A percentile compares a stretch with the other conserved stretches of the same genome.
Conservation (phyloP, 2,329 filamentous ascomycete genomes). For the Hymenoscyphus albidus region DNA sequence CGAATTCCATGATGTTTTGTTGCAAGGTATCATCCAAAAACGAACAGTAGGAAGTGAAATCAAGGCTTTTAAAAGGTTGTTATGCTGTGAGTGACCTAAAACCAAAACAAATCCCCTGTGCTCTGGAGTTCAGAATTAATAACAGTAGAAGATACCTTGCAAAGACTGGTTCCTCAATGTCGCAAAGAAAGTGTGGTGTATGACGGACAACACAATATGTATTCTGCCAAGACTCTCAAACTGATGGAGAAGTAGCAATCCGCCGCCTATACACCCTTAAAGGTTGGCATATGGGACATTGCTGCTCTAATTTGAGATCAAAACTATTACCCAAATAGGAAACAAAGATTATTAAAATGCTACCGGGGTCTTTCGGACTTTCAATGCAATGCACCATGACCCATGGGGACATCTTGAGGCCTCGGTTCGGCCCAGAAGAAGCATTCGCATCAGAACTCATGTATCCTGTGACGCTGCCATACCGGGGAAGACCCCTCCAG, state of each 20-base stretch:
- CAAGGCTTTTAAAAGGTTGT: neutral
- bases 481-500: neutral
- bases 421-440: neutral
- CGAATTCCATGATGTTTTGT: constrained; percentile 8
- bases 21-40: neutral
- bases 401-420: neutral
- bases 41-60: neutral
- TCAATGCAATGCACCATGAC: neutral
- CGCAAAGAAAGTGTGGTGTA: neutral
- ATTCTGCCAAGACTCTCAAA: neutral
- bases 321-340: neutral
- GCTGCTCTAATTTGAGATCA: neutral
- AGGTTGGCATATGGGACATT: neutral
- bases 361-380: neutral
- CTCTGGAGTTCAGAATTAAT: neutral
- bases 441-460: neutral
- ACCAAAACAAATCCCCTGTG: neutral
- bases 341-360: neutral
- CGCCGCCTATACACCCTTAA: neutral
- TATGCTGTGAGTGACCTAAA: neutral
- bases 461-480: neutral
- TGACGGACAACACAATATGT: neutral
- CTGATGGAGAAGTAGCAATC: neutral
- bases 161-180: neutral
- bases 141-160: neutral